These are phyloP conservation scores for Escallonia herrerae DNA, from an alignment of 129 eudicot species.

Conservation along the genomic window DNA sequence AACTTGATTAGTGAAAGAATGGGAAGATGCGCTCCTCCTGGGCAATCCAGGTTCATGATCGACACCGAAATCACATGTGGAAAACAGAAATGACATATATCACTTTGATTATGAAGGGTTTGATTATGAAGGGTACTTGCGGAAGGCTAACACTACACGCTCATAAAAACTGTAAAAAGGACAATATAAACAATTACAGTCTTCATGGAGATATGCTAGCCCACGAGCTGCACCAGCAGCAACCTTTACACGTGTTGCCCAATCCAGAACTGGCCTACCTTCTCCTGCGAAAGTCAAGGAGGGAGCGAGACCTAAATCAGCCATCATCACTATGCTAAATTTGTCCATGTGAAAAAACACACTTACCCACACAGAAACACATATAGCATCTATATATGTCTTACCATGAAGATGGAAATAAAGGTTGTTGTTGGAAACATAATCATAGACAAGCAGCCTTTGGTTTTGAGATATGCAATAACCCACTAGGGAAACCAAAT, in stretches of 20 bases:
- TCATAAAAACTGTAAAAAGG: neutral
- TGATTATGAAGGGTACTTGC: neutral
- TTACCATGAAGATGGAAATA: constrained; percentile 92
- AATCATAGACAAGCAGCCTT: constrained; percentile 85
- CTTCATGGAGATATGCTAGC: constrained; percentile 87
- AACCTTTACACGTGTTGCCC: constrained; percentile 73
- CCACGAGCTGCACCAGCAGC: constrained; percentile 95
- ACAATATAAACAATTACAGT: constrained; percentile 41
- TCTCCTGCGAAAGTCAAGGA: constrained; percentile 38
- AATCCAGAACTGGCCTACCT: constrained; percentile 59
- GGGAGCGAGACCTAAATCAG: neutral
- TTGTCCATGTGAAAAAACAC: neutral
- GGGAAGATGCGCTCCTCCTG: neutral
- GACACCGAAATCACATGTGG: neutral
- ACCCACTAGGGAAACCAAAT: constrained; percentile 90
- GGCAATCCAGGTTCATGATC: neutral
- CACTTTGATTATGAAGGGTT: too few species aligned
- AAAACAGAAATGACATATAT: too few species aligned
- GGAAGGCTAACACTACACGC: neutral
- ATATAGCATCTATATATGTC: too few species aligned
- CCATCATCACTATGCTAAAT: neutral
- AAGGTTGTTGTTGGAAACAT: constrained; percentile 78
- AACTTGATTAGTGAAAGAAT: neutral
- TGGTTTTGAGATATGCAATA: constrained; percentile 56
- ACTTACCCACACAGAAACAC: neutral